Conservation (phyloP, 768 basidiomycete species). For the Leccinum subtestaceum region DNA sequence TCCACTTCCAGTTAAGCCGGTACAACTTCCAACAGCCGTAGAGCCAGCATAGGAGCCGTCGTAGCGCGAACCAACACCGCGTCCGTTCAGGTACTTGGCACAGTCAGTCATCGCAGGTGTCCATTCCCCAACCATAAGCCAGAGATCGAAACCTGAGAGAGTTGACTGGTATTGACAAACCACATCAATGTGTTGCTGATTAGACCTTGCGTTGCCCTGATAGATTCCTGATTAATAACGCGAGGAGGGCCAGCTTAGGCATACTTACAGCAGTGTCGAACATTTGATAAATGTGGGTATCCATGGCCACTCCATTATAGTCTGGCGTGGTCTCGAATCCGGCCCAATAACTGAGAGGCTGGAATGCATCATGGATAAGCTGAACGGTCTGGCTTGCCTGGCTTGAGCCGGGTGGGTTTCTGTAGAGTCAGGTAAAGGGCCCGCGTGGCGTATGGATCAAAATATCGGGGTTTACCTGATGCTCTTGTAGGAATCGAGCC, state of each 20-base stretch:
- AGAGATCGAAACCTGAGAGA: constrained; percentile 58
- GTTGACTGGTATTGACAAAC: constrained; percentile 51
- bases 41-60: constrained; percentile 66
- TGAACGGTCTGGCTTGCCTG: constrained; percentile 56
- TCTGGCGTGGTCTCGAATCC: constrained; percentile 54
- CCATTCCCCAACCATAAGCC: constrained; percentile 90
- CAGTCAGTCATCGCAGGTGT: constrained; percentile 76
- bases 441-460: neutral
- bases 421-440: constrained; percentile 15
- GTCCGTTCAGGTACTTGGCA: constrained; percentile 63
- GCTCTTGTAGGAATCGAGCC: constrained; percentile 70
- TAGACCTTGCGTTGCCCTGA: constrained; percentile 36
- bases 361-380: constrained; percentile 79
- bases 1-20: constrained; percentile 68
- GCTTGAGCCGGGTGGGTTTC: constrained; percentile 43
- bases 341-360: constrained; percentile 66
- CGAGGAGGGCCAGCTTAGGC: neutral
- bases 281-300: constrained; percentile 79
- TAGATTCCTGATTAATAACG: neutral
- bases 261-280: constrained; percentile 55
- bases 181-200: constrained; percentile 55
- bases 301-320: constrained; percentile 69
- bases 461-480: constrained; percentile 47
- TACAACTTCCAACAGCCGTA: constrained; percentile 68
- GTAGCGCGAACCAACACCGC: constrained; percentile 65